Evolutionary conservation across 768 basidiomycete genomes (phyloP).

Genomic region (Suillus weaverae): DNA sequence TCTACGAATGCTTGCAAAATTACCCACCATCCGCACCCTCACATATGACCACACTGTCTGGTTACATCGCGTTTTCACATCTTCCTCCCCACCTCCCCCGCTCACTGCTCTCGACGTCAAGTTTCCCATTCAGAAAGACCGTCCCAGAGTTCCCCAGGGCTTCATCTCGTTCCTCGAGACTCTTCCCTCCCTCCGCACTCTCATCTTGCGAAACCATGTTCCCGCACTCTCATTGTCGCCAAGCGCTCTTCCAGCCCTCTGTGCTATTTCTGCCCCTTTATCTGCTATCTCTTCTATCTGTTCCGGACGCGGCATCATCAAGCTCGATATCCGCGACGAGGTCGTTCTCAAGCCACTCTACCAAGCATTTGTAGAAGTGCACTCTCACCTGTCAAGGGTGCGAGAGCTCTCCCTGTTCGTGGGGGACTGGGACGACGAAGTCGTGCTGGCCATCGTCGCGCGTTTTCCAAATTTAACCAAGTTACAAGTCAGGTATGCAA

Average conservation of each 20-base stretch:
- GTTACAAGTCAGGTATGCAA: slow-evolving; percentile 41
- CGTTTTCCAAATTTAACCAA: slow-evolving; percentile 37
- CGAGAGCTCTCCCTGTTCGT: slow-evolving; percentile 36
- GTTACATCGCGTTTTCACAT: slow-evolving; percentile 40
- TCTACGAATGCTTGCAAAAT: slow-evolving; percentile 36
- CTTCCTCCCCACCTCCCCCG: slow-evolving; percentile 17
- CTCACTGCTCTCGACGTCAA: slow-evolving; percentile 28
- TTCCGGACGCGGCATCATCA: slow-evolving; percentile 14
- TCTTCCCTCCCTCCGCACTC: slow-evolving; percentile 22
- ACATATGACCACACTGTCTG: slow-evolving; percentile 37
- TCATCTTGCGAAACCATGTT: slow-evolving; percentile 28
- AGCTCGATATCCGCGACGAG: slow-evolving; percentile 29
- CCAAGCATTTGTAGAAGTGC: slow-evolving; percentile 18
- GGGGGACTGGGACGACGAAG: slow-evolving; percentile 47
- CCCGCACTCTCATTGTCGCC: slow-evolving; percentile 26
- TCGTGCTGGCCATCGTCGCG: slow-evolving; percentile 41
- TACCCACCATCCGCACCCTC: slow-evolving; percentile 38
- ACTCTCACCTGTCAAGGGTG: slow-evolving; percentile 14
- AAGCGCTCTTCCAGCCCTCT: slow-evolving; percentile 20
- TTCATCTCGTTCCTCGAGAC: slow-evolving; percentile 25
- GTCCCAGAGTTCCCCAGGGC: slow-evolving; percentile 21
- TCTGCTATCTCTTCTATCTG: slow-evolving; percentile 29
- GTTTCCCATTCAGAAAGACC: slow-evolving; percentile 32
- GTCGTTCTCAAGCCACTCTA: slow-evolving; percentile 21
- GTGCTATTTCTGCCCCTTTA: slow-evolving; percentile 26